Base-by-base conservation (phyloP, 2,329 filamentous ascomycete genomes). In the Cytospora leucostoma region DNA sequence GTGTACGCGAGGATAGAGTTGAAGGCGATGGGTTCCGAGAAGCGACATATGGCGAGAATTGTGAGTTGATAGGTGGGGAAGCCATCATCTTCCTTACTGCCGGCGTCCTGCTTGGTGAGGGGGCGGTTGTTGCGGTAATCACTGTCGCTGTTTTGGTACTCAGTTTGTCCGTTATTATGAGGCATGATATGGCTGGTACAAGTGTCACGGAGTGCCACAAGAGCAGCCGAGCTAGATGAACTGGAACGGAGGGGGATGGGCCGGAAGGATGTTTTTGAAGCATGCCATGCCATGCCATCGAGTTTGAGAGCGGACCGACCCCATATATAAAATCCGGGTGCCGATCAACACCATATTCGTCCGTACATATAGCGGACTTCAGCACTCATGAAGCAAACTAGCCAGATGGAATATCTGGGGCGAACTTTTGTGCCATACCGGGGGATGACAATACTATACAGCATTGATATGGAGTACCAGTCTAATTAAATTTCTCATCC, bases 21-120 rank as follows among this genome's bases (percentile, higher is more conserved):
- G 74, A 79, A 79, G 38, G 77, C 77, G 67, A 79, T 78, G 56
- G 77, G 77, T 68, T 79, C 77, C 17, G 77, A 77, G 67, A 79
- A 77, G 56, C 77, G 77, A 65, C 77, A 79, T 74, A 79, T 76
- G 66, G 77, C 77, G 65, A 79, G 71, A 56, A 79, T 78, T 21
- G 75, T 75, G 65, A 81, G 76, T 67, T 81, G 79, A 67, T 75
- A 77, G 35, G 75, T 76, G 35, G 79, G 79, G 71, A 80, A 81
- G 50, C 44, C 61, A 56, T 66, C 61, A 56, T 66, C 64, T 21
- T 64, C 35, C 21, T 35, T 12, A 50, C 34, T 50, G 34, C 19
- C 37, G 13, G 49, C n/a, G 3, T 33, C 54, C 56, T 56, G 55
- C n/a, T 47, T 37, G 50, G n/a, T 34, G 44, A 47, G 44, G 2